Percentiles rank a stretch among this genome's conserved stretches.
phyloP scores from a whole-genome alignment of 495 filamentous ascomycete species.

The Cryomyces minteri region DNA sequence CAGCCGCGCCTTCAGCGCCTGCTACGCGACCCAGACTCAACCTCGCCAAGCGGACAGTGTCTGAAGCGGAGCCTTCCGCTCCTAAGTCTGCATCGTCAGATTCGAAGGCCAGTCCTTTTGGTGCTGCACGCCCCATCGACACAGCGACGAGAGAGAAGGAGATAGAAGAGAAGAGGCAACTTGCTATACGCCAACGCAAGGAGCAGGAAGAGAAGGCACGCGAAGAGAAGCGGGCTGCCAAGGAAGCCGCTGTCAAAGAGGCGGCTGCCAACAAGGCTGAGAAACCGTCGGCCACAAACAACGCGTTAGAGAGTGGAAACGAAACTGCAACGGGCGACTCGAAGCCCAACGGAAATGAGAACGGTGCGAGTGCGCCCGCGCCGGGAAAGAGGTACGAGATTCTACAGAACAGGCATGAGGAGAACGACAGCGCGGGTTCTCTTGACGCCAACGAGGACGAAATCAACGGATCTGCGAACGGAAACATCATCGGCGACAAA shows the following conservation, averaged over 20 bases:
- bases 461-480: constrained; percentile 16
- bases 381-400: constrained; percentile 17
- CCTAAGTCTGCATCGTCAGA: constrained; percentile 32
- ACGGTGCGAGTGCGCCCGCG: constrained; percentile 9
- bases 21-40: constrained; percentile 61
- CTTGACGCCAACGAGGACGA: constrained; percentile 8
- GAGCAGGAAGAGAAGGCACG: constrained; percentile 77
- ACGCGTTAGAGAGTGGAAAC: constrained; percentile 9
- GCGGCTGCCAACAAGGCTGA: constrained; percentile 26
- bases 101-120: constrained; percentile 79
- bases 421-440: constrained; percentile 7
- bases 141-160: constrained; percentile 73
- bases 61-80: constrained; percentile 41
- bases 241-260: constrained; percentile 26
- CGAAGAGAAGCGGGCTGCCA: constrained; percentile 47
- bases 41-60: constrained; percentile 71
- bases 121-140: constrained; percentile 77
- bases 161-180: constrained; percentile 69
- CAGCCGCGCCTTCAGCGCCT: constrained; percentile 30
- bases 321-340: constrained; percentile 2
- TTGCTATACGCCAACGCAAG: constrained; percentile 58
- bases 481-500: constrained; percentile 18
- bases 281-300: constrained; percentile 7
- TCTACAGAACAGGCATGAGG: constrained; percentile 13
- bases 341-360: constrained; percentile 10